These are phyloP conservation scores for Metschnikowia kunwiensis DNA, from an alignment of 805 yeast genomes.

Conservation along the genomic window DNA sequence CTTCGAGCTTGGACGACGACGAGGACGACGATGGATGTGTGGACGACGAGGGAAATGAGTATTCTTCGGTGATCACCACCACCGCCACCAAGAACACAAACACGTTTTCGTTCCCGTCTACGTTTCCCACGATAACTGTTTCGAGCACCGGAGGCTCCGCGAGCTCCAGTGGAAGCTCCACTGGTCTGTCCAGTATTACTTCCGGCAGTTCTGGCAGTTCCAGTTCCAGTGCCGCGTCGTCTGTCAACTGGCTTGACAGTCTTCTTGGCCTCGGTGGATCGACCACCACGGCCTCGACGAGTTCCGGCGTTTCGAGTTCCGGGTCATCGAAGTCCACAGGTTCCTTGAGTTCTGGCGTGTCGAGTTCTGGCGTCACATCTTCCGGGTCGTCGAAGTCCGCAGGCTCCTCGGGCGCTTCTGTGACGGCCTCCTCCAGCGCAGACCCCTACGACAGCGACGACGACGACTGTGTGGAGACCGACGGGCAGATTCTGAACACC, in stretches of 20 bases:
- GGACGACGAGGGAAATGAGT: slow-evolving; percentile 1
- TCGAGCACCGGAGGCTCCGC: neutral
- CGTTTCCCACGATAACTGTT: neutral
- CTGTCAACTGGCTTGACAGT: neutral
- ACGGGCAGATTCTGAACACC: slow-evolving; percentile 7
- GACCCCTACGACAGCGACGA: slow-evolving; percentile 7
- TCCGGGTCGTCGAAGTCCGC: neutral
- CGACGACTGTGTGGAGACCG: slow-evolving; percentile 12
- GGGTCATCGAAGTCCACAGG: neutral
- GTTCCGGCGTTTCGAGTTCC: no score
- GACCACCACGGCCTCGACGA: neutral
- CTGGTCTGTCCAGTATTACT: neutral
- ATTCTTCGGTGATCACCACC: neutral
- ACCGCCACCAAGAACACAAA: neutral
- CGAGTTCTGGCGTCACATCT: neutral
- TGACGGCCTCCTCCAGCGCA: neutral
- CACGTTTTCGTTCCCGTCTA: no score
- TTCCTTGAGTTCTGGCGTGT: neutral
- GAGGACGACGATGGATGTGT: slow-evolving; percentile 3
- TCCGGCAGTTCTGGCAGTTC: neutral
- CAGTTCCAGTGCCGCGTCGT: neutral
- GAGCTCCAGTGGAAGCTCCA: neutral
- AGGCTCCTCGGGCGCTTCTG: neutral
- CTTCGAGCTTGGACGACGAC: neutral
- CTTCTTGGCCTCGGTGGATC: neutral